Percentiles rank a stretch among this genome's conserved stretches.
Evolutionary conservation across 108 stramenopile genomes (phyloP).

Genomic region (Fistulifera pelliculosa): DNA sequence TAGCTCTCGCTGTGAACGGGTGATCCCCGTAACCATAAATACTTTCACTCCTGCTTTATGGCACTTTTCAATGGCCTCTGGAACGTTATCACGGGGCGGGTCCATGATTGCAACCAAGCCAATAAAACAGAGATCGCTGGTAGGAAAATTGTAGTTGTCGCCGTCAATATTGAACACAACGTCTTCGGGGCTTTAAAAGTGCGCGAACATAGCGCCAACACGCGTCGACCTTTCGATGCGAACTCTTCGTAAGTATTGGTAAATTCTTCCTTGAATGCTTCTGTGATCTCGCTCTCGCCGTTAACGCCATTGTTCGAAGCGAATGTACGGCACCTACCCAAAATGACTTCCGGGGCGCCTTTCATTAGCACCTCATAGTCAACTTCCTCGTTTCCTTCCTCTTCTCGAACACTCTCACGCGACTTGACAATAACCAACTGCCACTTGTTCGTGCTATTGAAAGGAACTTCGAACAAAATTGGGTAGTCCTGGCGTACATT

Average conservation of each 20-base stretch:
- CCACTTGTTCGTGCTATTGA: constrained; percentile 80
- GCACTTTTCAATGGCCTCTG: constrained; percentile 4
- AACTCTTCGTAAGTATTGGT: no score
- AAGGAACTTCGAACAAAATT: constrained; percentile 57
- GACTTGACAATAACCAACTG: constrained; percentile 29
- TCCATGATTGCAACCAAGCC: constrained; percentile 40
- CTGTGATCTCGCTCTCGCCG: constrained; percentile 12
- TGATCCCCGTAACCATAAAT: constrained; percentile 18
- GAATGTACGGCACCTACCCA: constrained; percentile 41
- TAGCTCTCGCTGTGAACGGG: constrained; percentile 4
- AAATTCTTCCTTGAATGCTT: constrained; percentile 4
- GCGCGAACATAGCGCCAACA: constrained; percentile 36
- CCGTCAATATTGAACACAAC: constrained; percentile 7
- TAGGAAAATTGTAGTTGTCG: constrained; percentile 16
- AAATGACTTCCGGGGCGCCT: constrained; percentile 70
- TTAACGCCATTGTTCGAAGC: constrained; percentile 18
- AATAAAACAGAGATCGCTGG: no score
- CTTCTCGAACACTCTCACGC: constrained; percentile 13
- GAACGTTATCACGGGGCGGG: constrained; percentile 10
- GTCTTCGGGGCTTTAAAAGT: constrained; percentile 21
- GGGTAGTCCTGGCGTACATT: constrained; percentile 13
- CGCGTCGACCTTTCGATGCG: constrained; percentile 59
- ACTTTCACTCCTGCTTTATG: constrained; percentile 10
- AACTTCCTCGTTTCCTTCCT: constrained; percentile 12
- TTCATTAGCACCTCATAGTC: constrained; percentile 49